phyloP scores from a whole-genome alignment of 192 early-diverging fungal genomes.

The Pecoramyces ruminantium region DNA sequence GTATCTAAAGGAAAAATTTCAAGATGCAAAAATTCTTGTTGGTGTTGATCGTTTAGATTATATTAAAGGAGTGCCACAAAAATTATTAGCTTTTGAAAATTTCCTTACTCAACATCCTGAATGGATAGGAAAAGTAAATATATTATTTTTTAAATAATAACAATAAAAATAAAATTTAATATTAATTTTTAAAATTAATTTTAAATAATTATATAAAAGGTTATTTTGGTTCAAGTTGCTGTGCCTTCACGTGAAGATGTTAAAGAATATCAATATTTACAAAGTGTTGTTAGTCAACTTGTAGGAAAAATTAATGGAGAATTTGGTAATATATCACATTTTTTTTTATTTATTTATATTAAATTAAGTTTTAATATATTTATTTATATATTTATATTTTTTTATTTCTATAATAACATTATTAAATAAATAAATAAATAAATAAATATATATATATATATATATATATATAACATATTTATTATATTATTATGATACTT shows the following conservation, averaged over 20 bases:
- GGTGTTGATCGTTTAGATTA: conserved; percentile 38
- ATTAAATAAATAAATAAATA: too few species aligned
- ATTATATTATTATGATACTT: too few species aligned
- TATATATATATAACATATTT: too few species aligned
- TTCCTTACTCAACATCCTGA: conserved; percentile 26
- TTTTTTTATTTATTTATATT: too few species aligned
- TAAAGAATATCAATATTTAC: neutral
- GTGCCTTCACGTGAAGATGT: neutral
- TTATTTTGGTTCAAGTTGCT: conserved; percentile 89
- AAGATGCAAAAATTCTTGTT: conserved; percentile 23
- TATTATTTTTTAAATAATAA: too few species aligned
- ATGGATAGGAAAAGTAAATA: conserved; percentile 23
- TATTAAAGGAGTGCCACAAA: conserved; percentile 34
- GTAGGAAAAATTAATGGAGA: neutral
- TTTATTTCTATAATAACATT: too few species aligned
- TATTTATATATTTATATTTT: too few species aligned
- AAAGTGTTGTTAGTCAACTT: neutral
- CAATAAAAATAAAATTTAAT: too few species aligned
- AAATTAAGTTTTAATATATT: too few species aligned
- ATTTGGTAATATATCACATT: neutral
- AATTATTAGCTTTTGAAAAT: conserved; percentile 33
- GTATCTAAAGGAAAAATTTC: conserved; percentile 18
- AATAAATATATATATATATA: too few species aligned
- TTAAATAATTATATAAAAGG: conserved; percentile 17
- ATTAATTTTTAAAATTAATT: neutral